Base-by-base conservation (phyloP, 495 filamentous ascomycete species). In the Aspergillus leporis region DNA sequence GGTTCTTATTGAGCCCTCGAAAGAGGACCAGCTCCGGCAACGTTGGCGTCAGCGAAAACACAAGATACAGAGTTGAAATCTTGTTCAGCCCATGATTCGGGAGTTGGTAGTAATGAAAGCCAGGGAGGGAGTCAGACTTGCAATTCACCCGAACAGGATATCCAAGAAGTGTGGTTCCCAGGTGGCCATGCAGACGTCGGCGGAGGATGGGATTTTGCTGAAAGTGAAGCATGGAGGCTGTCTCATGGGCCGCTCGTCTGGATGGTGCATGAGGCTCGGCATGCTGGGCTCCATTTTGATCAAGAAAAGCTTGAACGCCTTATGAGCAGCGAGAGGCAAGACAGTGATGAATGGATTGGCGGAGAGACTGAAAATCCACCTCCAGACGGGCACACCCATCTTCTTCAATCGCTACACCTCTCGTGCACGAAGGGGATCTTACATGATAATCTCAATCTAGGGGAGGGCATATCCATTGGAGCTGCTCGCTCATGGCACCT, bases 181-280 rank as follows among this genome's bases (percentile, higher is more conserved):
- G 90, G 90, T n/a, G 83, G 84, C 22, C 90, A 93, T 63, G 89
- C 81, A 5, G 90, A 93, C 63, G 82, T 93, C 25, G 90, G 90
- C 4, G 90, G 91, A 14, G 90, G 90, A 0, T 94, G 90, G 91
- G 83, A 85, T 51, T 70, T 87, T 9, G 63, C 75, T 0, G 63
- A 74, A 0, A 79, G 78, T 0, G 81, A 85, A 62, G 81, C 80
- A 36, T 70, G 70, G 53, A 68, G 85, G 5, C 73, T 91, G 3
- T 87, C 84, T 58, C 88, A 94, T 64, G 78, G 84, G 12, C 89
- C 90, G 3, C 74, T 93, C 2, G 81, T 87, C 4, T 93, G 90
- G 84, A 93, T 93, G 88, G 82, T 93, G 2, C 77, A 85, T 54
- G 90, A 92, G 72, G 89, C 89, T 8, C 83, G 87, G 62, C 80